A percentile compares a stretch with the other conserved stretches of the same genome.
Evolutionary conservation across 139 green algal genomes (phyloP).

Genomic region (Coelastrella sp.): DNA sequence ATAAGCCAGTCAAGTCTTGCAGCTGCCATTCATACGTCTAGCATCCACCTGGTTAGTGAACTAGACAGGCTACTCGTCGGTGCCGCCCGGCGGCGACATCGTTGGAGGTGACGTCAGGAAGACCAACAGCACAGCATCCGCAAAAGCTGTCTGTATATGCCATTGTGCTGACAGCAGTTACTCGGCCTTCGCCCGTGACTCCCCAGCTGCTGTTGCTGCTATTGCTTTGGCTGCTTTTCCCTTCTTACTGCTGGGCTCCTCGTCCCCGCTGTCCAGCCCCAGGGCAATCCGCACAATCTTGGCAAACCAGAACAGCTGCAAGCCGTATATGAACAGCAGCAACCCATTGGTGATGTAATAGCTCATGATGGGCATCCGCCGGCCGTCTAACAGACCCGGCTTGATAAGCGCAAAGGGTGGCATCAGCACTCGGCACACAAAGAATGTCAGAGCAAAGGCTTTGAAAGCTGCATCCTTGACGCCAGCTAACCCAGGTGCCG

Average conservation of each 20-base stretch:
- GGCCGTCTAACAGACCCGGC: conserved; percentile 42
- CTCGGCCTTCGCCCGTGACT: background rate
- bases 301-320: conserved; percentile 68
- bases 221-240: background rate
- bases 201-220: background rate
- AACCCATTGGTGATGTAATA: conserved; percentile 55
- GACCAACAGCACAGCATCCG: no score
- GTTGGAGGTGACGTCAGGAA: no score
- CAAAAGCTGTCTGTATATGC: no score
- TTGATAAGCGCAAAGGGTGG: conserved; percentile 45
- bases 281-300: conserved; percentile 60
- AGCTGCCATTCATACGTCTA: no score
- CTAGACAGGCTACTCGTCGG: no score
- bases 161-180: no score
- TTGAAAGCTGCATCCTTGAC: conserved; percentile 51
- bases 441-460: conserved; percentile 57
- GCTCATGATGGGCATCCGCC: conserved; percentile 43
- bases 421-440: conserved; percentile 40
- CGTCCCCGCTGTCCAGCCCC: background rate
- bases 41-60: no score
- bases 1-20: no score
- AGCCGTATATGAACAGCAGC: conserved; percentile 57
- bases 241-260: background rate
- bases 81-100: no score
- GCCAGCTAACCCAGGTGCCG: background rate